Base-by-base conservation (phyloP, 306 rosid species). In the Fragaria vesca region DNA sequence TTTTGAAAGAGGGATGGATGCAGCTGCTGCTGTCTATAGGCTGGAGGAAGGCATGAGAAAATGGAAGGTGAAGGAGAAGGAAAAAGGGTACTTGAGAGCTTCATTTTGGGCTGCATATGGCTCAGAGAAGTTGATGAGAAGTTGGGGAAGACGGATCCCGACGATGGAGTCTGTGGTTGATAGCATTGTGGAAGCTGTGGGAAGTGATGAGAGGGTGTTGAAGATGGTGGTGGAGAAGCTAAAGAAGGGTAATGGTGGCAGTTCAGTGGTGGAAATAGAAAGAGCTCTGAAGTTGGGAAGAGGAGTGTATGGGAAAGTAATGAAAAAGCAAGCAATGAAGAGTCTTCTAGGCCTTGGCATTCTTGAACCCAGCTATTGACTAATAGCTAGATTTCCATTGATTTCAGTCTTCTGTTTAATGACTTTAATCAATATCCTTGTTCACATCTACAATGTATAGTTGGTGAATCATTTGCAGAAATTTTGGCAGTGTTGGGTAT, bases 31-130 rank as follows among this genome's bases (percentile, higher is more conserved):
- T 52, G 90, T 89, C 45, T 89, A 66, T 46, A 92, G 78, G 80
- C 69, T 90, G 13, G 98, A 94, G 79, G 94, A 94, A 68, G 91
- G 89, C 2, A 90, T 90, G 97, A 89, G 83, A 85, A 86, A 87
- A 66, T 80, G 86, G 90, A 88, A 71, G 79, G 88, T 92, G 73
- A 89, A 87, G 43, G 97, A 90, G 2, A 91, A 80, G 73, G 97
- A 87, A 55, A 91, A 81, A 32, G 98, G 86, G 36, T 91, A 75
- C 80, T 28, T 89, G 90, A 88, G 97, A 72, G 96, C 97, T 9
- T 89, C 93, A 20, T 87, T 81, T 83, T 95, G 97, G 98, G 69
- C 54, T 51, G 89, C 90, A 4, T 92, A 88, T 34, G 69, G 90
- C 62, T 83, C 91, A 0, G 97, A 92, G 30, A 92, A 87, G 81